Percentiles rank a stretch among this genome's conserved stretches.
Evolutionary conservation across 1,284 basidiomycete genomes (phyloP).

Genomic region (Trichosporon coremiiforme): DNA sequence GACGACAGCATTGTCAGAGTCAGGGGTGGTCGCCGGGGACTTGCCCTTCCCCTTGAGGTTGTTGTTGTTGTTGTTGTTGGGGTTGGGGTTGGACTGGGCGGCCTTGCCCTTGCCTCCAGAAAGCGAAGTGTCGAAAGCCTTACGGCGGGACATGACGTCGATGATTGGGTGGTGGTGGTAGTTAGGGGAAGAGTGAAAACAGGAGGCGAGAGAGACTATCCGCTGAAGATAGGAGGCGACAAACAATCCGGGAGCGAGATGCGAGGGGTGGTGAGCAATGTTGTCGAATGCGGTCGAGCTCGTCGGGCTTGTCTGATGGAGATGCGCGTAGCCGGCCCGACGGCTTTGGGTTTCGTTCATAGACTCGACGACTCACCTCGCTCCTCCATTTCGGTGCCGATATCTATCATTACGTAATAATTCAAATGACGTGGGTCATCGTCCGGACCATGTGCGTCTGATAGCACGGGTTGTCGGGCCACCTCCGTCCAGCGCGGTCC

Average conservation of each 20-base stretch:
- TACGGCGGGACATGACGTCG: constrained; percentile 42
- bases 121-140: constrained; percentile 42
- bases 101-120: constrained; percentile 24
- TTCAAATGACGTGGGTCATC: not conserved
- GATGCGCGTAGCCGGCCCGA: not conserved
- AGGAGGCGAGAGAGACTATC: not conserved
- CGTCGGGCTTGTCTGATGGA: not conserved
- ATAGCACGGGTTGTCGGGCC: constrained; percentile 1
- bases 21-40: constrained; percentile 16
- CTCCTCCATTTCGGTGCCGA: constrained; percentile 2
- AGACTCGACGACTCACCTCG: constrained; percentile 17
- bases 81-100: constrained; percentile 19
- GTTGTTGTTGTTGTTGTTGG: not conserved
- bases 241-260: not conserved
- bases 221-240: not conserved
- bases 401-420: not conserved
- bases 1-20: constrained; percentile 14
- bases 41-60: constrained; percentile 26
- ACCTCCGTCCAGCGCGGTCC: too few relatives aligned
- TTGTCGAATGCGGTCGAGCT: not conserved
- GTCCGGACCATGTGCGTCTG: not conserved
- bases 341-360: not conserved
- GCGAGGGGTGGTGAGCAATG: not conserved
- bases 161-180: not conserved
- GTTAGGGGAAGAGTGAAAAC: not conserved